Base-by-base conservation (phyloP, 148 eudicot species). In the Talinum fruticosum region DNA sequence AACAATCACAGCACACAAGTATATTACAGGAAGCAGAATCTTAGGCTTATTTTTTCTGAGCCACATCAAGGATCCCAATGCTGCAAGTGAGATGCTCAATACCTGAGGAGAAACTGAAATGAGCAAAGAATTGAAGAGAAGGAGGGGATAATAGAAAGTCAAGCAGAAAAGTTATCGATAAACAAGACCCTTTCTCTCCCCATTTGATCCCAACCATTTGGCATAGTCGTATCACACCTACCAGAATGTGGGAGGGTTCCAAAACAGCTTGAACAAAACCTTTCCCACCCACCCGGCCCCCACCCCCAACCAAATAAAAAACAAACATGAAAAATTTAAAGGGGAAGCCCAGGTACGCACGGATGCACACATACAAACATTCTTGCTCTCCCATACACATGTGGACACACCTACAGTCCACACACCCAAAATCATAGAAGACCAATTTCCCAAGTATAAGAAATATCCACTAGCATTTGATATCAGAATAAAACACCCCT, bases 31-130 rank as follows among this genome's bases (percentile, higher is more conserved):
- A 69, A 93, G 88, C 88, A 96, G 81, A 29, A 94, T 86, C 88
- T 87, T 91, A 66, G 99, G 99, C 79, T 93, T 96, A 86, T 96
- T 93, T 81, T 93, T 96, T 82, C 99, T 82, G 38, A 96, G 97
- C 99, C 99, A 96, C 87, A 96, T 93, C 89, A 96, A 84, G 74
- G 99, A 96, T 83, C 97, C 97, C 89, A 96, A 79, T 45, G 97
- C 96, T 76, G 99, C 97, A 61, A 96, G 93, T 69, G 97, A 92
- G 80, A 96, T 82, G 72, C 91, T 85, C 82, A 96, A 81, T 44
- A 91, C 93, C 99, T 96, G 85, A 77, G 75, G 23, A 61, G 33
- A 72, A 78, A n/a, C 6, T 16, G 76, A 41, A 71, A 76, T 78
- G 69, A 80, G 66, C 47, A 36, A 76, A 61, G 13, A 41, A 32